Evolutionary conservation across 2,329 filamentous ascomycete genomes (phyloP), one percentile per base, ranked within the genome.

Genomic region (Nemania abortiva): DNA sequence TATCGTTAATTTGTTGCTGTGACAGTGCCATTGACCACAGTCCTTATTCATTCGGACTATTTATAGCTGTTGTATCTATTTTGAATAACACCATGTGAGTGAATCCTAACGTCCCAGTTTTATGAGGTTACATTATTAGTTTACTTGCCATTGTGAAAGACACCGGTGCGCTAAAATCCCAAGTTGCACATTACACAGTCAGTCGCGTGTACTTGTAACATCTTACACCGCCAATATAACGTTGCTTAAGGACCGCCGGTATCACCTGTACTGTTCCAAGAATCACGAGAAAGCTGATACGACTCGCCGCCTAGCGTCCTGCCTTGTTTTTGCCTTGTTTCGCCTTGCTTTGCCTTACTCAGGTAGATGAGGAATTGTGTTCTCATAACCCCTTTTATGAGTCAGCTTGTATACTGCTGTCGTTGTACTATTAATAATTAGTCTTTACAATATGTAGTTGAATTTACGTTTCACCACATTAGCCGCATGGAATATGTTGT

Each of bases 1-100:
- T 24, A 42, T 66, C 15, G 13, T 24, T 42, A n/a, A 24, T 61
- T 59, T n/a, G 2, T 61, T 65, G 29, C 20, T 45, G 58, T 63
- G 58, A 60, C 20, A 1, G 20, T 42, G 9, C 6, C 3, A 2
- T 49, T 50, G 11, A 45, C 24, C 27, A 27, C n/a, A 2, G 4
- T 31, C 13, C 29, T 22, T 13, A 24, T 57, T 13, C 15, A 42
- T 11, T 6, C 11, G 15, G 39, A 5, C 39, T 2, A 15, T 18
- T 18, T 15, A 42, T 42, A 15, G 37, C 15, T 18, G 39, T 15
- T 42, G 39, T 42, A 42, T 42, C 15, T 15, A 18, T 42, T 42
- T 42, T 11, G 39, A 42, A 15, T 6, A 18, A 42, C 15, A 47
- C 15, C 42, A 47, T 9, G 18, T n/a, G 42, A 47, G 42, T 47